Conservation (phyloP, 331 rosid genomes). For the Malus hybrid region DNA sequence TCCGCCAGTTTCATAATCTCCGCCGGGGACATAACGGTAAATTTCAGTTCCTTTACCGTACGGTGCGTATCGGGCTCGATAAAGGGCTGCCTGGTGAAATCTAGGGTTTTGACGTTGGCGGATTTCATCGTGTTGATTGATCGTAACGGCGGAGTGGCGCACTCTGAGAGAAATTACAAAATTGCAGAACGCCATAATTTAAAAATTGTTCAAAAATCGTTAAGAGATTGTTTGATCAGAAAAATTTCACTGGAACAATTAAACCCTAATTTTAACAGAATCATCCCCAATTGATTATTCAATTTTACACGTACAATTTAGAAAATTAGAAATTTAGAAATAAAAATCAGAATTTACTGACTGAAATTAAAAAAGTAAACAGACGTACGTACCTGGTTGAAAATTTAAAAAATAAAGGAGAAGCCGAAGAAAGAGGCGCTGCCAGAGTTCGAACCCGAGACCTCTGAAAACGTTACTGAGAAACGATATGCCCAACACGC, state of each 20-base stretch:
- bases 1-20: conserved; percentile 68
- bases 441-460: background rate
- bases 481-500: no score
- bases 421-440: background rate
- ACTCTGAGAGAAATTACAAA: background rate
- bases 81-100: conserved; percentile 73
- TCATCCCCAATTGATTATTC: background rate
- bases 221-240: background rate
- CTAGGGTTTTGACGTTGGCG: conserved; percentile 24
- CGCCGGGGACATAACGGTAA: conserved; percentile 45
- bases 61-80: conserved; percentile 64
- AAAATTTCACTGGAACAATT: no score
- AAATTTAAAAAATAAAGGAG: background rate
- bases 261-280: background rate
- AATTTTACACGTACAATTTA: background rate
- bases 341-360: background rate
- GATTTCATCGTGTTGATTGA: background rate
- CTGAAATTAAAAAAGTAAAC: background rate
- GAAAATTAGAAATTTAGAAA: background rate
- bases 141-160: background rate
- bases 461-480: accelerated
- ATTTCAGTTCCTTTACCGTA: conserved; percentile 18
- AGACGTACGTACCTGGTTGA: background rate
- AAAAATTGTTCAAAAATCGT: background rate
- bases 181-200: background rate